Evolutionary conservation across 2,329 filamentous ascomycete genomes (phyloP).

Genomic region (Claviceps capensis): DNA sequence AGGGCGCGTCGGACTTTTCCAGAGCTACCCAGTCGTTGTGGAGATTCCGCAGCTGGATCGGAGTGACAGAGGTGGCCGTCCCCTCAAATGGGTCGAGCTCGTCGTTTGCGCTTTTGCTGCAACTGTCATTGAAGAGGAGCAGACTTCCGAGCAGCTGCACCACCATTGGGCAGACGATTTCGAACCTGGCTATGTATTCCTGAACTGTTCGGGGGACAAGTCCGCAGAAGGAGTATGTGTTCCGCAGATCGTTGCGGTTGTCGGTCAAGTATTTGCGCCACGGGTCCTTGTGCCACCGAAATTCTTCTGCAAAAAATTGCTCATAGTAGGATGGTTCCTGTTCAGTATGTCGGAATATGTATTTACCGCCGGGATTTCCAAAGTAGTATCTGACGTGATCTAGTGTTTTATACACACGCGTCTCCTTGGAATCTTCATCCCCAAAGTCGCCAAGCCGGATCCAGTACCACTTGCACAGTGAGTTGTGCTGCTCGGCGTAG

Average conservation of each 20-base stretch:
- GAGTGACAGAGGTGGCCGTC: background rate
- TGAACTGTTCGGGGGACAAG: conserved; percentile 10
- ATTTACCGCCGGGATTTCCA: conserved; percentile 12
- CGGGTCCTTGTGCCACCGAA: too few species aligned
- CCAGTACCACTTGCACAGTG: background rate
- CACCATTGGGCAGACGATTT: conserved; percentile 5
- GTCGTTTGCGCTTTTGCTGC: background rate
- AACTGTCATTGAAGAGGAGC: conserved; percentile 5
- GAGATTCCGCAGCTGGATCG: background rate
- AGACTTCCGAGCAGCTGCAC: conserved; percentile 8
- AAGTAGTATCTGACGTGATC: conserved; percentile 11
- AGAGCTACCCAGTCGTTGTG: background rate
- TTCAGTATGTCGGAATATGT: conserved; percentile 14
- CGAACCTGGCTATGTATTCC: conserved; percentile 10
- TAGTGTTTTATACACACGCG: background rate
- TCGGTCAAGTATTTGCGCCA: background rate
- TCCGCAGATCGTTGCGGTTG: background rate
- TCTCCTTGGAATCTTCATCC: background rate
- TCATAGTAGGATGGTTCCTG: background rate
- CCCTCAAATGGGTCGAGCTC: background rate
- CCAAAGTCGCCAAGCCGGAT: background rate
- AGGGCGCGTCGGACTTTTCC: background rate
- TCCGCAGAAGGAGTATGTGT: conserved; percentile 10
- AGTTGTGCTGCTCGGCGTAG: background rate
- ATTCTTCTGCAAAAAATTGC: too few species aligned